Evolutionary conservation across 192 early-diverging fungal genomes (phyloP).

Genomic region (Coemansia sp.): DNA sequence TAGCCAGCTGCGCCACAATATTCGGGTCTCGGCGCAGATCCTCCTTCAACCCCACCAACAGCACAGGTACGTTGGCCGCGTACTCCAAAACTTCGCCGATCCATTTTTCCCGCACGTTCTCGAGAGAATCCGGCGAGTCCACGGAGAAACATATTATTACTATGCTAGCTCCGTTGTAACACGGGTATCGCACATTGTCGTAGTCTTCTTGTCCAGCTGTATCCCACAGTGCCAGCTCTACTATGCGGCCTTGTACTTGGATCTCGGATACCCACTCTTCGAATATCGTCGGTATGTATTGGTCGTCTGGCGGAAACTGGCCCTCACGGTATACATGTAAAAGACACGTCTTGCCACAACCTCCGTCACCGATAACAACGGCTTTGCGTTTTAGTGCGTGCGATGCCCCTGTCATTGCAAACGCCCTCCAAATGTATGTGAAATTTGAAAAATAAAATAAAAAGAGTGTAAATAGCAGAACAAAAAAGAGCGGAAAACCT

Average conservation of each 20-base stretch:
- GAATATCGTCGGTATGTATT: slow-evolving; percentile 89
- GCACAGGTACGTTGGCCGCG: slow-evolving; percentile 27
- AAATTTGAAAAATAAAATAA: neutral
- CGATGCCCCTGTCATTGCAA: slow-evolving; percentile 6
- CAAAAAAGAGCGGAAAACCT: neutral
- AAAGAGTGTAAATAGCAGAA: neutral
- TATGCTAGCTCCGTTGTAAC: slow-evolving; percentile 89
- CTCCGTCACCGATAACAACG: slow-evolving; percentile 90
- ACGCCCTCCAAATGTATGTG: neutral
- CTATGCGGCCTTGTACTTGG: slow-evolving; percentile 79
- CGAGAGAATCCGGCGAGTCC: slow-evolving; percentile 80
- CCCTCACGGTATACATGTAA: slow-evolving; percentile 83
- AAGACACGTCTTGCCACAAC: slow-evolving; percentile 89
- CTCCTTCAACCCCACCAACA: slow-evolving; percentile 54
- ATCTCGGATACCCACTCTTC: slow-evolving; percentile 95
- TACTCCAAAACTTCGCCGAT: slow-evolving; percentile 46
- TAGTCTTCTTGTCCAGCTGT: slow-evolving; percentile 97
- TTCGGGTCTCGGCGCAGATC: slow-evolving; percentile 46
- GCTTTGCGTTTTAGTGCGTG: slow-evolving; percentile 63
- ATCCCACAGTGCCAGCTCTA: slow-evolving; percentile 95
- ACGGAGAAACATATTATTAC: slow-evolving; percentile 93
- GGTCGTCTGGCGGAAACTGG: slow-evolving; percentile 67
- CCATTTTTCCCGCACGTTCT: slow-evolving; percentile 68
- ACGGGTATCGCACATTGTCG: slow-evolving; percentile 88
- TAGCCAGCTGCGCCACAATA: slow-evolving; percentile 42